Evolutionary conservation across 208 protist species (phyloP).

Genomic region (Leishmania mexicana): DNA sequence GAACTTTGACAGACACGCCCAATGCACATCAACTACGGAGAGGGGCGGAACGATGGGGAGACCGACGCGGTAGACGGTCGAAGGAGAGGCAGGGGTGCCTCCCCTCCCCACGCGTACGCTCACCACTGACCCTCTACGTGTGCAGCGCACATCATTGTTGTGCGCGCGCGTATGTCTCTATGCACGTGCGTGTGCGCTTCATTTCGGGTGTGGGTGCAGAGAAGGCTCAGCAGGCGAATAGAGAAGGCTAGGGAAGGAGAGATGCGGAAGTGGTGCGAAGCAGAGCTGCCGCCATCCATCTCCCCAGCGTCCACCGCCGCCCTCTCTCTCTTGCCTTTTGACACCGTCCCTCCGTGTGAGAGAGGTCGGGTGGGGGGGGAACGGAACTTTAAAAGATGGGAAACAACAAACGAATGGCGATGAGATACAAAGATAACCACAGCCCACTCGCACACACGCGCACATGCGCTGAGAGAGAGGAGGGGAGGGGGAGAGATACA

Average conservation of each 20-base stretch:
- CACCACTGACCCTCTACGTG: not conserved
- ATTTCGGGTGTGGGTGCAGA: not conserved
- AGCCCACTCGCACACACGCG: not conserved
- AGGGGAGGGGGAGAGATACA: slow-evolving; percentile 7
- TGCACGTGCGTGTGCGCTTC: not conserved
- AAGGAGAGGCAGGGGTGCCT: not conserved
- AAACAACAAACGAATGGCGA: not conserved
- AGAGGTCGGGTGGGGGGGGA: not conserved
- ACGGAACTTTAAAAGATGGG: not conserved
- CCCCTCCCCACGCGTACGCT: not conserved
- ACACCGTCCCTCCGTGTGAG: not conserved
- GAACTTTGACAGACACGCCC: too few species aligned
- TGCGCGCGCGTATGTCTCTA: not conserved
- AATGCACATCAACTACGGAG: not conserved
- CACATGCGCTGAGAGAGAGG: not conserved
- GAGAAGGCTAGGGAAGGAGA: not conserved
- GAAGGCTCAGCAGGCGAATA: not conserved
- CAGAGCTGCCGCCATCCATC: not conserved
- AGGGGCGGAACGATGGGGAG: not conserved
- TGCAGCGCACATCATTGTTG: not conserved
- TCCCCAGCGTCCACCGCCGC: too few species aligned
- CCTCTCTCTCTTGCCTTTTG: not conserved
- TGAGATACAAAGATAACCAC: not conserved
- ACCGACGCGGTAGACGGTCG: not conserved
- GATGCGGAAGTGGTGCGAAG: not conserved